Evolutionary conservation across 2,329 filamentous ascomycete species (phyloP).

Genomic region (Colletotrichum endophyticum): DNA sequence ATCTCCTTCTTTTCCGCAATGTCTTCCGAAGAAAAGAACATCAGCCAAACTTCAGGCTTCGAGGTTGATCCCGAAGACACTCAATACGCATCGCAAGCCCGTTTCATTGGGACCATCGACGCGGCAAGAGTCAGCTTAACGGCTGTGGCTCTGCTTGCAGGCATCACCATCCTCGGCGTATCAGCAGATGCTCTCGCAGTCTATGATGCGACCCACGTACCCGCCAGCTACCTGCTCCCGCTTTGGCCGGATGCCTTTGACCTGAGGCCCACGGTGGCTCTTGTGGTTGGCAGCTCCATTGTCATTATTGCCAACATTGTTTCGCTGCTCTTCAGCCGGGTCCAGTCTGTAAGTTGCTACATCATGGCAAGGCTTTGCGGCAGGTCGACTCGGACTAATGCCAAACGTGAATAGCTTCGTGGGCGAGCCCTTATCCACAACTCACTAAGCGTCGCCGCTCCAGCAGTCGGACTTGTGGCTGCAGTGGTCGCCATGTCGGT

Average conservation of each 20-base stretch:
- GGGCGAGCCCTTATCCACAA: neutral
- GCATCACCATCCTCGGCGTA: slow-evolving; percentile 58
- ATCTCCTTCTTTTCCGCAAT: neutral
- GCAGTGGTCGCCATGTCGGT: slow-evolving; percentile 59
- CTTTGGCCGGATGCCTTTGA: slow-evolving; percentile 65
- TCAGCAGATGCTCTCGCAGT: slow-evolving; percentile 58
- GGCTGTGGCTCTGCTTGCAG: slow-evolving; percentile 53
- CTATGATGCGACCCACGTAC: slow-evolving; percentile 59
- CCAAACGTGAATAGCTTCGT: neutral
- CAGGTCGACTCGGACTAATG: neutral
- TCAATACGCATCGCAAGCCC: slow-evolving; percentile 40
- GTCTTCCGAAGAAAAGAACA: slow-evolving; percentile 39
- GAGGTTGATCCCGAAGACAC: slow-evolving; percentile 49
- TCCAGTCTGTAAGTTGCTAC: slow-evolving; percentile 49
- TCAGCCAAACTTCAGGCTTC: slow-evolving; percentile 50
- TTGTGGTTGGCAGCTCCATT: slow-evolving; percentile 57
- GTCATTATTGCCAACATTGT: slow-evolving; percentile 52
- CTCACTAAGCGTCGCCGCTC: slow-evolving; percentile 28
- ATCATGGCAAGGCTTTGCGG: neutral
- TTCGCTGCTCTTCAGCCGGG: slow-evolving; percentile 54
- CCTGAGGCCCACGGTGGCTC: slow-evolving; percentile 58
- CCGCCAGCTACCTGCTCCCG: slow-evolving; percentile 52
- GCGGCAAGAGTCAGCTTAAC: slow-evolving; percentile 52
- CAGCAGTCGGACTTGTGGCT: slow-evolving; percentile 35
- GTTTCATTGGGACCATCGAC: slow-evolving; percentile 46